These are phyloP conservation scores for Hypomyces rosellus DNA, from an alignment of 2,329 filamentous ascomycete genomes.

Conservation along the genomic window DNA sequence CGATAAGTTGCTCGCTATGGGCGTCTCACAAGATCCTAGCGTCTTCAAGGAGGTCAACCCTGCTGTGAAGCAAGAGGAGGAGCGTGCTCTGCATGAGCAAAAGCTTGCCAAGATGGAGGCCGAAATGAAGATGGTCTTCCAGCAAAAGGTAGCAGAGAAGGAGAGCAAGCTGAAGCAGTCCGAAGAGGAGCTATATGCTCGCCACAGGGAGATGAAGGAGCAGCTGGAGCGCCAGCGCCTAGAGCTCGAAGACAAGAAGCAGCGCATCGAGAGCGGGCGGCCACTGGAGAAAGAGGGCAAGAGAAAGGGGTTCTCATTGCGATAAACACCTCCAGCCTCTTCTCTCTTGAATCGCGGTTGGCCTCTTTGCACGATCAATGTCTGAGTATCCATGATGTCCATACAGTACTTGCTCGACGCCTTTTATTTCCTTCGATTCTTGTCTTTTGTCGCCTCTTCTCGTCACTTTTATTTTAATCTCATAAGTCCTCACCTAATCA, in stretches of 20 bases:
- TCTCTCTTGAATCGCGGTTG: constrained; percentile 14
- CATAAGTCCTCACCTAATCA: constrained; percentile 33
- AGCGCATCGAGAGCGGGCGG: constrained; percentile 86
- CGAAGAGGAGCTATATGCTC: constrained; percentile 96
- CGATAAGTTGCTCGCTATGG: constrained; percentile 98
- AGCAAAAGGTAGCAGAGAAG: constrained; percentile 99
- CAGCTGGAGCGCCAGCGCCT: constrained; percentile 90
- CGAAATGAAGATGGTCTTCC: constrained; percentile 99
- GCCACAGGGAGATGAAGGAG: constrained; percentile 99
- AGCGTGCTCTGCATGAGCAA: constrained; percentile 95
- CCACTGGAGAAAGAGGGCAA: constrained; percentile 97
- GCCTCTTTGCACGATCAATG: constrained; percentile 43
- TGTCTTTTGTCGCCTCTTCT: constrained; percentile 31
- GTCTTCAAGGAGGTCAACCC: constrained; percentile 99
- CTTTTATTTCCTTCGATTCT: constrained; percentile 44
- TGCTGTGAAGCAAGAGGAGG: constrained; percentile 99
- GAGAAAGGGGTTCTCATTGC: constrained; percentile 98
- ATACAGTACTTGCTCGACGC: constrained; percentile 53
- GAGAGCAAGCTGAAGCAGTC: constrained; percentile 99
- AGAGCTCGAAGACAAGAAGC: constrained; percentile 98
- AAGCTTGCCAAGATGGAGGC: constrained; percentile 99
- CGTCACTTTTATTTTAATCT: constrained; percentile 35
- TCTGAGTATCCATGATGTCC: constrained; percentile 53
- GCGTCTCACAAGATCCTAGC: constrained; percentile 94
- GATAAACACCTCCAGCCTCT: constrained; percentile 49